These are phyloP conservation scores for Metrosideros polymorpha DNA, from an alignment of 441 rosid species.

Conservation along the genomic window DNA sequence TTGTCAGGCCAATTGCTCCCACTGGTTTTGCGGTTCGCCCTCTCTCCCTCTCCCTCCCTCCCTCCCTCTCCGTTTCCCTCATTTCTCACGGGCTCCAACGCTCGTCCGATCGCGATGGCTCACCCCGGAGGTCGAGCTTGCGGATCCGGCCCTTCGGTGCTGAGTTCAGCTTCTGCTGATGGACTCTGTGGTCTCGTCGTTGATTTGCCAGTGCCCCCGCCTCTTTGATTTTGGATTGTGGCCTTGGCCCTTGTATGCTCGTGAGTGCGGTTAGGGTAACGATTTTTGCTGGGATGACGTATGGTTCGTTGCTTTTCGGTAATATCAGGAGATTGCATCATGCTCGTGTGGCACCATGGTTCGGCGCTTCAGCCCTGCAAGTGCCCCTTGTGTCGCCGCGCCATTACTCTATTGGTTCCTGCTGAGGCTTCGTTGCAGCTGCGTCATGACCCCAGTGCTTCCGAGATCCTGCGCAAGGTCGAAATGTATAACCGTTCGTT, in stretches of 20 bases:
- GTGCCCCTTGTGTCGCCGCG: constrained; percentile 85
- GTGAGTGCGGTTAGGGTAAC: not conserved
- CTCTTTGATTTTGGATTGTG: not conserved
- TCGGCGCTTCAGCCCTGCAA: constrained; percentile 66
- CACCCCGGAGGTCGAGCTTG: not conserved
- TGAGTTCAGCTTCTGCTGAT: not conserved
- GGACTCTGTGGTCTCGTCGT: not conserved
- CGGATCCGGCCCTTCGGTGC: not conserved
- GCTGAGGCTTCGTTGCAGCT: constrained; percentile 41
- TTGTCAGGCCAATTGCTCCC: constrained; percentile 93
- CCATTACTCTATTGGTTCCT: constrained; percentile 68
- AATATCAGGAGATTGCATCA: constrained; percentile 56
- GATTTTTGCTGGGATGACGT: not conserved
- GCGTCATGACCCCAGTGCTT: constrained; percentile 28
- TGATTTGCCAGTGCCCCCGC: not conserved
- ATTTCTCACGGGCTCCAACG: not conserved
- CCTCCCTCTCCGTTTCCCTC: not conserved
- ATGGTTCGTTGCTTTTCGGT: not conserved
- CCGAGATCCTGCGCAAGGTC: constrained; percentile 38
- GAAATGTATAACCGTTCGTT: constrained; percentile 63
- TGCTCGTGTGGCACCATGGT: constrained; percentile 82
- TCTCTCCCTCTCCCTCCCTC: not conserved
- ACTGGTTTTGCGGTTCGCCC: constrained; percentile 86
- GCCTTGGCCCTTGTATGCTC: not conserved
- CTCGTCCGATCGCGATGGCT: not conserved